These are phyloP conservation scores for Vachellia collinsii DNA, from an alignment of 306 rosid species.

Conservation along the genomic window DNA sequence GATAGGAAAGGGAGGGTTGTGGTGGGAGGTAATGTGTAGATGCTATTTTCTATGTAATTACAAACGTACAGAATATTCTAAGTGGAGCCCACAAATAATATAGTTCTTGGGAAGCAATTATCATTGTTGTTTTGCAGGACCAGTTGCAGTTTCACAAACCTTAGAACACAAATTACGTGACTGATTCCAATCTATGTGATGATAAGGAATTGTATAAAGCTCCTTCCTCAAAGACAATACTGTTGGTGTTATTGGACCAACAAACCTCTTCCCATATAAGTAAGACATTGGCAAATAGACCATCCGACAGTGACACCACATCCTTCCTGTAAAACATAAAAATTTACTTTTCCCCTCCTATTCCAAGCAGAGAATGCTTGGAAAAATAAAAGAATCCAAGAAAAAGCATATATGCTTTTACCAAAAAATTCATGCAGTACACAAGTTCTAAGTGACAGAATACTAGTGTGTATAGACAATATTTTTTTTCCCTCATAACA, in stretches of 20 bases:
- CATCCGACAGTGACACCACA: constrained; percentile 99
- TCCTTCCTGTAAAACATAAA: constrained; percentile 68
- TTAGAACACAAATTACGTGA: constrained; percentile 87
- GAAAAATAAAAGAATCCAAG: constrained; percentile 17
- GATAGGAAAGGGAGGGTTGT: no score
- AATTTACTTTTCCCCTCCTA: not conserved
- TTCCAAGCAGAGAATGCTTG: constrained; percentile 26
- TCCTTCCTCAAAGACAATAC: constrained; percentile 81
- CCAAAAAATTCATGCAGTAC: constrained; percentile 10
- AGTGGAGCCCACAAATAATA: constrained; percentile 1
- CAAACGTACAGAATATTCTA: constrained; percentile 8
- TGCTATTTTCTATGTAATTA: constrained; percentile 9
- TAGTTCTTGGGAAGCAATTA: constrained; percentile 31
- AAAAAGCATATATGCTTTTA: constrained; percentile 26
- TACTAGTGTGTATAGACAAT: not conserved
- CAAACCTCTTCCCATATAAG: constrained; percentile 92
- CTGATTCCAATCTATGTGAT: constrained; percentile 79
- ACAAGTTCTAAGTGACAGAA: constrained; percentile 10
- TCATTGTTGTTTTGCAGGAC: not conserved
- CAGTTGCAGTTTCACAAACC: constrained; percentile 56
- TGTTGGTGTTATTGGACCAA: constrained; percentile 80
- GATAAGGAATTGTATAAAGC: constrained; percentile 69
- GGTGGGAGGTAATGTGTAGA: not conserved
- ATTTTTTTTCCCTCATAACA: not conserved
- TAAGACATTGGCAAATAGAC: constrained; percentile 94